Evolutionary conservation across 305 asterid species (phyloP).

Genomic region (Monarda citriodora): DNA sequence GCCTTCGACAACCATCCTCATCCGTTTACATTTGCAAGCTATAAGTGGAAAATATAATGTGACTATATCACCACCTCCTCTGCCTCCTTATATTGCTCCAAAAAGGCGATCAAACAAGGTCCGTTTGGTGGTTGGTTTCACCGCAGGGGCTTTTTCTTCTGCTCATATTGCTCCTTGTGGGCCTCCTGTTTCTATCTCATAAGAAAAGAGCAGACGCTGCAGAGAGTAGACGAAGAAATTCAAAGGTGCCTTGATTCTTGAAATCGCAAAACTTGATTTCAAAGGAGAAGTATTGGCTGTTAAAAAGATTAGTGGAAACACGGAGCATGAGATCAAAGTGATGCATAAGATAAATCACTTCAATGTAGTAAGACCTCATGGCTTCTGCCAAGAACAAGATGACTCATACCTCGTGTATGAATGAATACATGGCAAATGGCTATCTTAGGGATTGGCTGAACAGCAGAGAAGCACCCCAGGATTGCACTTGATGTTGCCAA

Average conservation of each 20-base stretch:
- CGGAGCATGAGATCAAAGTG: slow-evolving; percentile 43
- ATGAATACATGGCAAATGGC: slow-evolving; percentile 61
- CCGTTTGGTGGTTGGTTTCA: slow-evolving; percentile 27
- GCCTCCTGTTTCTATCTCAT: slow-evolving; percentile 25
- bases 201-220: slow-evolving; percentile 19
- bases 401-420: slow-evolving; percentile 48
- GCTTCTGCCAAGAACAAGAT: slow-evolving; percentile 45
- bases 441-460: slow-evolving; percentile 57
- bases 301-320: slow-evolving; percentile 29
- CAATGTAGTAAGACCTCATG: slow-evolving; percentile 54
- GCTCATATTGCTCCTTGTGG: slow-evolving; percentile 23
- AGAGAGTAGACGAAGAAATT: slow-evolving; percentile 11
- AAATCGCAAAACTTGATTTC: slow-evolving; percentile 53
- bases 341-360: slow-evolving; percentile 59
- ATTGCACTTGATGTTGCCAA: slow-evolving; percentile 64
- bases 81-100: slow-evolving; percentile 12
- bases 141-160: slow-evolving; percentile 33
- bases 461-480: slow-evolving; percentile 22
- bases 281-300: slow-evolving; percentile 37
- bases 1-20: slow-evolving; percentile 57
- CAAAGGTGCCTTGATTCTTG: slow-evolving; percentile 26
- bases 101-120: slow-evolving; percentile 24
- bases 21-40: slow-evolving; percentile 40
- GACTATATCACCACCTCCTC: slow-evolving; percentile 27
- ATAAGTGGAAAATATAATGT: background rate